Conservation (phyloP, 2,329 filamentous ascomycete species). For the Corynespora cassiicola region DNA sequence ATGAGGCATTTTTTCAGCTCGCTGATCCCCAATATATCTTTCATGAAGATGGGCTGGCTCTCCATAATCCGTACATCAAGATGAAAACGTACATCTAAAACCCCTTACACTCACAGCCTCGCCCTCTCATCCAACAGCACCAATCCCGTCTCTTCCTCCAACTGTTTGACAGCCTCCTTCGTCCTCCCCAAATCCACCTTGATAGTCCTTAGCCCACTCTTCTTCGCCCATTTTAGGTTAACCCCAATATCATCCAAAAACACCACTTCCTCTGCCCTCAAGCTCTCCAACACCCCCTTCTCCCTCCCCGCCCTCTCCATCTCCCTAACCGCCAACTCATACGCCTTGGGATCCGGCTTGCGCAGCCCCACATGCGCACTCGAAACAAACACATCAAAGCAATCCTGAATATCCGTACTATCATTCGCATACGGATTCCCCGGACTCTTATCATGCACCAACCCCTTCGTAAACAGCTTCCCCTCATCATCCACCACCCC, state of each 20-base stretch:
- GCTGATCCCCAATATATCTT: no score
- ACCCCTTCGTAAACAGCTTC: slow-evolving; percentile 42
- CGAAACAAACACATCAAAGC: slow-evolving; percentile 88
- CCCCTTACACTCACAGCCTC: slow-evolving; percentile 26
- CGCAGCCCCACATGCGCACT: slow-evolving; percentile 86
- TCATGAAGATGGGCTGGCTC: no score
- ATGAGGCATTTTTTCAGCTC: no score
- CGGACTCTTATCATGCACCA: slow-evolving; percentile 27
- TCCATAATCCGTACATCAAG: no score
- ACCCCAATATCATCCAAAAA: slow-evolving; percentile 96
- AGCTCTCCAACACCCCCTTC: slow-evolving; percentile 58
- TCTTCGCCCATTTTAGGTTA: slow-evolving; percentile 82
- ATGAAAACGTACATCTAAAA: no score
- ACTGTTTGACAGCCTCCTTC: slow-evolving; percentile 79
- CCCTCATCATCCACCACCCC: slow-evolving; percentile 71
- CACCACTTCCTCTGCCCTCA: slow-evolving; percentile 72
- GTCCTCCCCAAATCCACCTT: slow-evolving; percentile 82
- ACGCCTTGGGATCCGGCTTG: slow-evolving; percentile 86
- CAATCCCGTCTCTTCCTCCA: slow-evolving; percentile 78
- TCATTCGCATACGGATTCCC: slow-evolving; percentile 32
- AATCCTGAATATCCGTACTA: slow-evolving; percentile 60
- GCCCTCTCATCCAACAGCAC: slow-evolving; percentile 58
- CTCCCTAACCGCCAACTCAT: slow-evolving; percentile 72
- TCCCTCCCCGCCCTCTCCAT: slow-evolving; percentile 68
- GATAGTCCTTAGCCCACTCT: slow-evolving; percentile 78